Evolutionary conservation across 2,329 filamentous ascomycete genomes (phyloP).

Genomic region (Ophiosphaerella korrae): DNA sequence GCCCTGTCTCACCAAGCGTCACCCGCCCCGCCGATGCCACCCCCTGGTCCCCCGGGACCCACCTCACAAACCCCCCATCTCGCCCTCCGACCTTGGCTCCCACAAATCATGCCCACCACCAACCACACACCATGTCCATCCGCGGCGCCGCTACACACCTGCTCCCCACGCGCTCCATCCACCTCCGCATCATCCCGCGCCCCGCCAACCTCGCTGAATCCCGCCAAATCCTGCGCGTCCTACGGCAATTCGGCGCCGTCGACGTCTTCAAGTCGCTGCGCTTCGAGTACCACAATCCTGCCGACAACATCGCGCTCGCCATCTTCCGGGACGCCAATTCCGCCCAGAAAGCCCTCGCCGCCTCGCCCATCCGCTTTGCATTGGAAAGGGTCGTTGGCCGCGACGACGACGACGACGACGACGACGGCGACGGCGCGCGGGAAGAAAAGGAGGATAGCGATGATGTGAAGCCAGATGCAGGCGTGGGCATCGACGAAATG

Average conservation of each 20-base stretch:
- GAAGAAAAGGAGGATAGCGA: too few species aligned
- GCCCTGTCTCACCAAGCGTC: conserved; percentile 20
- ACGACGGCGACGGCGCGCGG: conserved; percentile 1
- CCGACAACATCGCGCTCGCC: conserved; percentile 52
- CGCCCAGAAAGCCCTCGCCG: conserved; percentile 50
- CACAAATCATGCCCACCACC: conserved; percentile 2
- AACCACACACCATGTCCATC: conserved; percentile 31
- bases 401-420: conserved; percentile 17
- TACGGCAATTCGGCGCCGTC: conserved; percentile 57
- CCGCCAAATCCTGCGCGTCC: conserved; percentile 54
- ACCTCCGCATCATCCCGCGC: conserved; percentile 54
- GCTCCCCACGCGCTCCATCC: conserved; percentile 50
- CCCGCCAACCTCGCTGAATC: conserved; percentile 56
- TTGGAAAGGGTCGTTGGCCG: conserved; percentile 40
- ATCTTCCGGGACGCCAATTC: conserved; percentile 52
- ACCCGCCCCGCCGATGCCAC: conserved; percentile 20
- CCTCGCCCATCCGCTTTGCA: conserved; percentile 54
- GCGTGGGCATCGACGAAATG: conserved; percentile 36
- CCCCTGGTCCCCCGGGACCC: conserved; percentile 26
- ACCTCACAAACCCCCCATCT: conserved; percentile 7
- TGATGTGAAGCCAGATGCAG: not conserved
- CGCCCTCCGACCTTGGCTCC: not conserved
- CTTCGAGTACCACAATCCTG: conserved; percentile 51
- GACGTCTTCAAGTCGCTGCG: conserved; percentile 50
- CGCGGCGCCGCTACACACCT: conserved; percentile 28